Percentiles rank a stretch among this genome's conserved stretches.
Evolutionary conservation across 2,329 filamentous ascomycete species (phyloP).

Genomic region (Furcasterigmium furcatum): DNA sequence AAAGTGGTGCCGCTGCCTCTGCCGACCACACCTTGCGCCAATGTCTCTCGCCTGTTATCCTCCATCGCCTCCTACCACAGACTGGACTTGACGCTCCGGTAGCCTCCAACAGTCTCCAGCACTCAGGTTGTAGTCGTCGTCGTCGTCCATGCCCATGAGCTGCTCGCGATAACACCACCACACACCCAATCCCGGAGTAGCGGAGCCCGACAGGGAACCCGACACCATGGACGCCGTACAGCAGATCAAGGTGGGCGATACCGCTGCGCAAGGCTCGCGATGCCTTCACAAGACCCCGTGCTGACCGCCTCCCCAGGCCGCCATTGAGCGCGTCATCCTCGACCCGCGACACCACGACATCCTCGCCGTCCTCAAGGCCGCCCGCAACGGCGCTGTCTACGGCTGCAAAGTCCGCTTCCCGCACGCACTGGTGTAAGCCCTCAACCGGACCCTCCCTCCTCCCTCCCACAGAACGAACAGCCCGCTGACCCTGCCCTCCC

Average conservation of each 20-base stretch:
- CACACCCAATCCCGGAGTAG: not conserved
- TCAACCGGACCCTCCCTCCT: not conserved
- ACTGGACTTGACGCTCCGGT: not conserved
- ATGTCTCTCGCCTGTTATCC: not conserved
- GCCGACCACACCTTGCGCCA: not conserved
- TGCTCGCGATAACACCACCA: not conserved
- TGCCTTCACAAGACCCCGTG: not conserved
- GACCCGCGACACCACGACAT: slow-evolving; percentile 83
- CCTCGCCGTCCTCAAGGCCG: slow-evolving; percentile 83
- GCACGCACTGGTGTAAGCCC: slow-evolving; percentile 76
- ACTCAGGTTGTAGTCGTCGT: not conserved
- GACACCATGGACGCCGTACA: not conserved
- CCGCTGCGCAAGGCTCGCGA: no score
- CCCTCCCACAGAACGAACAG: no score
- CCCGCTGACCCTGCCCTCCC: slow-evolving; percentile 3
- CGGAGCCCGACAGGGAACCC: not conserved
- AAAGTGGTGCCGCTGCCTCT: not conserved
- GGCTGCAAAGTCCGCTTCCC: slow-evolving; percentile 97
- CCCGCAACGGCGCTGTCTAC: slow-evolving; percentile 96
- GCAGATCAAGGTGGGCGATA: not conserved
- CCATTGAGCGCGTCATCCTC: slow-evolving; percentile 72
- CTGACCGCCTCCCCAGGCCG: slow-evolving; percentile 44
- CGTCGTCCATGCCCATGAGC: not conserved
- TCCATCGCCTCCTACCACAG: no score
- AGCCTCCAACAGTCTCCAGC: not conserved